phyloP scores from a whole-genome alignment of 345 rosid species.

The Murraya koenigii region DNA sequence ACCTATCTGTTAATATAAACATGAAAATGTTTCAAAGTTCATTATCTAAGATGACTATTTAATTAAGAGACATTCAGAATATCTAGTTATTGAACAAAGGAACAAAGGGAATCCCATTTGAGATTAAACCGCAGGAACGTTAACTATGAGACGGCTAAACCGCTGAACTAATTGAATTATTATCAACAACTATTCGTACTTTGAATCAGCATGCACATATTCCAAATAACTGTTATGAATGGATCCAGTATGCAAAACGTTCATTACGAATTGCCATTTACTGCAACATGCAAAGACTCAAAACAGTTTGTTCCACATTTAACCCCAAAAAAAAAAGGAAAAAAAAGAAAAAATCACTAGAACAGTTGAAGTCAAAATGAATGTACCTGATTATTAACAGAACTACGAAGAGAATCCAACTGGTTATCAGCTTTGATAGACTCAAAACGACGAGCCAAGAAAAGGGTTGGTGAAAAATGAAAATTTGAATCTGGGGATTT shows the following conservation, averaged over 20 bases:
- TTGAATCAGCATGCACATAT: too few species aligned
- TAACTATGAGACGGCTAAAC: too few species aligned
- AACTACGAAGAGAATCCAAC: not conserved
- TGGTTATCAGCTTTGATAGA: conserved; percentile 27
- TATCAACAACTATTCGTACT: too few species aligned
- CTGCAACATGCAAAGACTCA: too few species aligned
- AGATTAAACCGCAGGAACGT: not conserved
- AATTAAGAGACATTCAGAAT: not conserved
- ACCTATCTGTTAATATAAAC: not conserved
- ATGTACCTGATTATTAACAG: conserved; percentile 19
- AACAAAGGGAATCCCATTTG: not conserved
- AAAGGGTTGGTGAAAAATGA: not conserved
- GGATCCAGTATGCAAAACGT: not conserved
- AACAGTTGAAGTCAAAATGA: not conserved
- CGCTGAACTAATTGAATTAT: too few species aligned
- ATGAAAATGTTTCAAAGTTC: not conserved
- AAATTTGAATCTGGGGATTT: conserved; percentile 10
- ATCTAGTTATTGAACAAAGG: not conserved
- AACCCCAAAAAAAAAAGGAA: not conserved
- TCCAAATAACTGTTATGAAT: too few species aligned
- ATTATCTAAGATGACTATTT: not conserved
- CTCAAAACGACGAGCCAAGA: conserved; percentile 24
- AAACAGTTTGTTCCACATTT: not conserved
- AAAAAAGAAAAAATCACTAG: not conserved
- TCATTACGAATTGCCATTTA: too few species aligned